Evolutionary conservation across 2,329 filamentous ascomycete species (phyloP), one percentile per base, ranked within the genome.

Genomic region (Sporothrix schenckii): DNA sequence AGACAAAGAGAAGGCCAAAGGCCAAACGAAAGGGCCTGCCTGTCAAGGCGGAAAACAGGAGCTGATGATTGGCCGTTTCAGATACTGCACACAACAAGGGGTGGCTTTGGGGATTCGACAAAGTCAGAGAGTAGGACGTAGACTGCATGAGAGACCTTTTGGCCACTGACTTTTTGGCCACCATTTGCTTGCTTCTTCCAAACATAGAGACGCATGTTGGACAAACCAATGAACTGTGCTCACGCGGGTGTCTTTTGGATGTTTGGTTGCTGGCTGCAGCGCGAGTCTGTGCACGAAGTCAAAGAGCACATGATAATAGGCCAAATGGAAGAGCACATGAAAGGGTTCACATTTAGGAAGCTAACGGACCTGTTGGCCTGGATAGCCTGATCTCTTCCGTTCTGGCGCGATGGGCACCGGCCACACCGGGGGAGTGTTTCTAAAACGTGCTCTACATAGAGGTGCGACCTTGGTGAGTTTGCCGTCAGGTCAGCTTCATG

Each of bases 21-120:
- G 30, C 41, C 19, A 21, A n/a, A 56, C 19, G 11, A 58, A 50
- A 65, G 58, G 50, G 50, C 60, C 54, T 19, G 41, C 47, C 68
- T 65, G 68, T 72, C 71, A 72, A 58, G 72, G 74, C 74, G 74
- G 75, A 75, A 75, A 73, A 72, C 72, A 34, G 61, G 69, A 66
- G 69, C 71, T 71, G 71, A 72, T 75, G 75, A 78, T 77, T 77
- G 72, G 72, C 71, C 53, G 69, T 70, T 71, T 71, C 72, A 72
- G 69, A 54, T 66, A 53, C 34, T 50, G 50, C 65, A 63, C 16
- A 53, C 56, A 30, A 27, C 44, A 69, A 61, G 54, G 66, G 66
- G 30, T n/a, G 4, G 39, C 19, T 13, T 21, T n/a, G 34, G 44
- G 34, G 52, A 34, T 47, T 27, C 19, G 50, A 61, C 19, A 16